Evolutionary conservation across 768 basidiomycete species (phyloP).

Genomic region (Suillus bovinus): DNA sequence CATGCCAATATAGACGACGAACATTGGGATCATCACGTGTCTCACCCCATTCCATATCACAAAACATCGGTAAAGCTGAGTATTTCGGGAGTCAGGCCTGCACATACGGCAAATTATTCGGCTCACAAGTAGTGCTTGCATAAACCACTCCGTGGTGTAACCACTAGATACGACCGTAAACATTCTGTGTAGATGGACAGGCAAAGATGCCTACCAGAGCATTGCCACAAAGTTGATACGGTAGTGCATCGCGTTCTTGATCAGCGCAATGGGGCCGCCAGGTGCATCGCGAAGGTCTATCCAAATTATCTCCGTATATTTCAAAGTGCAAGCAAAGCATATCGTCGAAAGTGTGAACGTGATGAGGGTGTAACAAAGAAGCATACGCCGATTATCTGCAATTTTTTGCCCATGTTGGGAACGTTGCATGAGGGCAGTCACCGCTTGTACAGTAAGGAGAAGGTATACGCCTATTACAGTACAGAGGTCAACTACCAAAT

Average conservation of each 20-base stretch:
- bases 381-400: too few relatives aligned
- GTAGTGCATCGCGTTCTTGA: not conserved
- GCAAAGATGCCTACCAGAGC: not conserved
- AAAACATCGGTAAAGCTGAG: slow-evolving; percentile 14
- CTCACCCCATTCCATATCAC: slow-evolving; percentile 19
- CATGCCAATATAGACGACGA: slow-evolving; percentile 14
- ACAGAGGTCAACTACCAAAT: too few relatives aligned
- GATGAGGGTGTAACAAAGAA: too few relatives aligned
- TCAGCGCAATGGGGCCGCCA: not conserved
- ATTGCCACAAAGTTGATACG: not conserved
- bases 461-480: too few relatives aligned
- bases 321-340: too few relatives aligned
- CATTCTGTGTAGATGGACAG: not conserved
- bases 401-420: too few relatives aligned
- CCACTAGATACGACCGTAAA: slow-evolving; percentile 16
- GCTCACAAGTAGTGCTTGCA: slow-evolving; percentile 26
- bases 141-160: slow-evolving; percentile 31
- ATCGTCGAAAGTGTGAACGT: too few relatives aligned
- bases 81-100: not conserved
- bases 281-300: slow-evolving; percentile 20
- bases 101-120: not conserved
- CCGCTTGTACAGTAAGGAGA: too few relatives aligned
- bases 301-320: slow-evolving; percentile 15
- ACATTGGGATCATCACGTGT: slow-evolving; percentile 19
- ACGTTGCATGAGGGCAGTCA: too few relatives aligned